These are phyloP conservation scores for Aureobasidium uvarum DNA, from an alignment of 2,329 filamentous ascomycete species.

Conservation along the genomic window DNA sequence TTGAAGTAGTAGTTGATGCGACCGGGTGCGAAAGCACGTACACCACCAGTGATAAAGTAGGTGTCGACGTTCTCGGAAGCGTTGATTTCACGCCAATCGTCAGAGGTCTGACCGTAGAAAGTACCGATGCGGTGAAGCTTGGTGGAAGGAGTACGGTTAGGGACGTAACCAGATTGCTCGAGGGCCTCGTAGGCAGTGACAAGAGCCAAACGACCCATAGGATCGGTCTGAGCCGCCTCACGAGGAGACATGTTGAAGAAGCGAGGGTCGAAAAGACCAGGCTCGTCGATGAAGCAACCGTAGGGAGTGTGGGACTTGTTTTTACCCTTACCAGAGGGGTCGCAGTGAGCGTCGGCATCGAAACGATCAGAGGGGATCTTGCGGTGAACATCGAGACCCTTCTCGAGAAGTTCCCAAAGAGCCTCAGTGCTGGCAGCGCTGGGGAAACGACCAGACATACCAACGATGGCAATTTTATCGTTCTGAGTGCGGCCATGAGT, in stretches of 20 bases:
- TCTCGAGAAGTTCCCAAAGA: slow-evolving; percentile 72
- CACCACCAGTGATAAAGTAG: slow-evolving; percentile 64
- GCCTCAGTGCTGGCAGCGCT: slow-evolving; percentile 68
- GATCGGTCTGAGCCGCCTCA: slow-evolving; percentile 76
- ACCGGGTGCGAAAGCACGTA: slow-evolving; percentile 60
- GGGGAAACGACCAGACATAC: slow-evolving; percentile 75
- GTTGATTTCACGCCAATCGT: slow-evolving; percentile 76
- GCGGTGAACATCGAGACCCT: slow-evolving; percentile 71
- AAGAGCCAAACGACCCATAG: slow-evolving; percentile 74
- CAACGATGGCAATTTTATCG: slow-evolving; percentile 80
- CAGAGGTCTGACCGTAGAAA: slow-evolving; percentile 72
- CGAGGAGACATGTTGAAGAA: slow-evolving; percentile 87
- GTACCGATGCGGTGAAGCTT: slow-evolving; percentile 65
- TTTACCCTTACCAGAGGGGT: slow-evolving; percentile 68
- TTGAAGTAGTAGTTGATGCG: slow-evolving; percentile 76
- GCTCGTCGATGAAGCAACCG: slow-evolving; percentile 73
- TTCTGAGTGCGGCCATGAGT: slow-evolving; percentile 50
- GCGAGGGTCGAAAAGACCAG: slow-evolving; percentile 73
- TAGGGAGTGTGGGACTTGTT: slow-evolving; percentile 76
- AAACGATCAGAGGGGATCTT: slow-evolving; percentile 69
- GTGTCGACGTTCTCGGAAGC: slow-evolving; percentile 68
- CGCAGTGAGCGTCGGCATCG: slow-evolving; percentile 67
- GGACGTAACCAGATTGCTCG: slow-evolving; percentile 76
- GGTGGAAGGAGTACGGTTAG: slow-evolving; percentile 67
- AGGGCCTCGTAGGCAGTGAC: slow-evolving; percentile 78